Evolutionary conservation across 1,284 basidiomycete genomes (phyloP).

Genomic region (Tausonia pullulans): DNA sequence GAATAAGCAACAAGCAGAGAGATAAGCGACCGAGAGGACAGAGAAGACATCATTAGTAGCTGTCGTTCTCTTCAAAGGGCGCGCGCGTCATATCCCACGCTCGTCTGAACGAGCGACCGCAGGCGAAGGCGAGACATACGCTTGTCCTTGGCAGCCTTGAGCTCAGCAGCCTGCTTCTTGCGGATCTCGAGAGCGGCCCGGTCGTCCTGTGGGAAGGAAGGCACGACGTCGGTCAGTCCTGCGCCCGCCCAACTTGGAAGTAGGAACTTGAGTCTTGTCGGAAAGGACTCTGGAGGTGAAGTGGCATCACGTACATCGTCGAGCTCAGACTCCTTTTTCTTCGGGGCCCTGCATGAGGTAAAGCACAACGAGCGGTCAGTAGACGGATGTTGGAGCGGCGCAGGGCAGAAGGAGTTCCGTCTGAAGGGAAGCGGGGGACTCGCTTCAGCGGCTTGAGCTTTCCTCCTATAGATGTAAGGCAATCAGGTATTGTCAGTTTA

Average conservation of each 20-base stretch:
- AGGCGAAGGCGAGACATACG: slow-evolving; percentile 6
- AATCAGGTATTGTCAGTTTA: not conserved
- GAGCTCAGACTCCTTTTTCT: slow-evolving; percentile 14
- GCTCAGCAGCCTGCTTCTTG: slow-evolving; percentile 14
- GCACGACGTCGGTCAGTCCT: not conserved
- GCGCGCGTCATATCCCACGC: too few species aligned
- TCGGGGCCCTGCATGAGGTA: slow-evolving; percentile 9
- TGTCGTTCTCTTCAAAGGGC: not conserved
- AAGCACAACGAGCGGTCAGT: not conserved
- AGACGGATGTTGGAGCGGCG: not conserved
- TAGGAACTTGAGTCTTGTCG: not conserved
- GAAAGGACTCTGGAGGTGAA: too few species aligned
- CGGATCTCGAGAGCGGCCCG: slow-evolving; percentile 10
- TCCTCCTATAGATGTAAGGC: slow-evolving; percentile 6
- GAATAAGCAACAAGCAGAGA: not conserved
- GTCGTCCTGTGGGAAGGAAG: slow-evolving; percentile 13
- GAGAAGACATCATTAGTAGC: not conserved
- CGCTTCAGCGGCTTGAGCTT: slow-evolving; percentile 18
- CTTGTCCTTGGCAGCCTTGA: slow-evolving; percentile 18
- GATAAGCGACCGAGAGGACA: not conserved
- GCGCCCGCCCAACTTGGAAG: not conserved
- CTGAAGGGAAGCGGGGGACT: not conserved
- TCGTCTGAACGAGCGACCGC: not conserved
- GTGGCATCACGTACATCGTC: slow-evolving; percentile 8
- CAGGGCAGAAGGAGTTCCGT: not conserved